Base-by-base conservation (phyloP, 257 asterid genomes). In the Penstemon davidsonii region DNA sequence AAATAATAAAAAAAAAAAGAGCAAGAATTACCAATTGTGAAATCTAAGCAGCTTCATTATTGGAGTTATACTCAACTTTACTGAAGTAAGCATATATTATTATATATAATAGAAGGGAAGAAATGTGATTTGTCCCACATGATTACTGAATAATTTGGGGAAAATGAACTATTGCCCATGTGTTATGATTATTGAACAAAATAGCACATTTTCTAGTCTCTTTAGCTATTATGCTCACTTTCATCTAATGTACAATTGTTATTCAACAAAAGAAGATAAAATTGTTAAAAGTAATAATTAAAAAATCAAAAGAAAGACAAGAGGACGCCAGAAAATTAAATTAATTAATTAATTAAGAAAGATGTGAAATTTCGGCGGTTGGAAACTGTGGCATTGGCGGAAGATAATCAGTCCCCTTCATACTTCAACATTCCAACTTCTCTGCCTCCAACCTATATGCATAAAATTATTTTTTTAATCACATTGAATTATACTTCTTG, bases 361-460 rank as follows among this genome's bases (percentile, higher is more conserved):
- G 55, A 75, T 11, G 46, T 0, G 63, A 58, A 41, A 56, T 45
- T 63, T 70, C 69, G 84, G 86, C 76, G 75, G 86, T 79, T 75
- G 77, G 59, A 59, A 51, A 9, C 38, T 51, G 75, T 73, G 80
- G 74, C 50, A 70, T 46, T 46, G 74, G 71, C 61, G 88, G 91
- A 78, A 80, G 96, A 77, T 85, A 83, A 83, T 50, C 78, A 81
- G 97, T 88, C 92, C 49, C 73, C 86, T 80, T 88, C 97, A 78
- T 78, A 77, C 78, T 75, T 74, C 77, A 70, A 74, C 87, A 79
- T 85, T 76, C 79, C 77, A 82, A 88, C 87, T 80, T 79, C 82
- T 68, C 45, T 70, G 54, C 73, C 43, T 71, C 85, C 91, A 80
- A 60, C 73, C 72, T 37, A 6, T 55, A 39, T 76, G 55, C 37